These are phyloP conservation scores for Edaphochlamys debaryana DNA, from an alignment of 139 green algal species.

Conservation along the genomic window DNA sequence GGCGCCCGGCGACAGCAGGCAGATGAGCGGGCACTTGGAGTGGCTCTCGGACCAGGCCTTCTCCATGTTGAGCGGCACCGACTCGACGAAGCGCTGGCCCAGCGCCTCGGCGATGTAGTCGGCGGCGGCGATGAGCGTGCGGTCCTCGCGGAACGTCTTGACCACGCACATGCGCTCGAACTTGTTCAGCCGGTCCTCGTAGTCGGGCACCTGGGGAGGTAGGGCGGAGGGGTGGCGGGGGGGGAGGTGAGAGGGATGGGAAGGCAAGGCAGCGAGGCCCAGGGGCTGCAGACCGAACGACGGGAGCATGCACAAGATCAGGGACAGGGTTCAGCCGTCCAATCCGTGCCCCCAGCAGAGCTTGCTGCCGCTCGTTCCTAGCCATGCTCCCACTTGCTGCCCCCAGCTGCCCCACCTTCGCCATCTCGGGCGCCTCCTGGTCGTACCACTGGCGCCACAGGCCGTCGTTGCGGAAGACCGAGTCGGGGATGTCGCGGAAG, in stretches of 20 bases:
- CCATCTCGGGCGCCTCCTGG: constrained; percentile 90
- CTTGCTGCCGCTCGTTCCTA: too few relatives aligned
- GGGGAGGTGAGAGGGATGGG: too few relatives aligned
- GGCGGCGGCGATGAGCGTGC: constrained; percentile 86
- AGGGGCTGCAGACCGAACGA: too few relatives aligned
- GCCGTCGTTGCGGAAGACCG: constrained; percentile 83
- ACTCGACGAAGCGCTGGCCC: constrained; percentile 90
- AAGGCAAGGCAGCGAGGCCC: too few relatives aligned
- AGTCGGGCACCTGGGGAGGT: constrained; percentile 86
- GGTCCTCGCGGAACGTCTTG: constrained; percentile 92
- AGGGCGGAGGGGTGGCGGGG: too few relatives aligned
- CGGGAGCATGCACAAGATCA: too few relatives aligned
- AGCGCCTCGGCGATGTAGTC: constrained; percentile 90
- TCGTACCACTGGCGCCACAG: constrained; percentile 93
- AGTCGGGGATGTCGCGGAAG: constrained; percentile 86
- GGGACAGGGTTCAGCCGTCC: too few relatives aligned
- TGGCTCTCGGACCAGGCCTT: constrained; percentile 72
- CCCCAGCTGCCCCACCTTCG: too few relatives aligned
- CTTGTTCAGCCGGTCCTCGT: constrained; percentile 86
- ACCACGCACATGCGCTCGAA: constrained; percentile 95
- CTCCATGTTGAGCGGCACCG: constrained; percentile 90
- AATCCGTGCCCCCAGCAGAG: too few relatives aligned
- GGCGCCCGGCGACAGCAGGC: constrained; percentile 89
- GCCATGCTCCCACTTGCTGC: too few relatives aligned
- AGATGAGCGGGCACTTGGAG: constrained; percentile 87